A percentile compares a stretch with the other conserved stretches of the same genome.
Conservation (phyloP, 306 rosid species). For the Lathyrus oleraceus region DNA sequence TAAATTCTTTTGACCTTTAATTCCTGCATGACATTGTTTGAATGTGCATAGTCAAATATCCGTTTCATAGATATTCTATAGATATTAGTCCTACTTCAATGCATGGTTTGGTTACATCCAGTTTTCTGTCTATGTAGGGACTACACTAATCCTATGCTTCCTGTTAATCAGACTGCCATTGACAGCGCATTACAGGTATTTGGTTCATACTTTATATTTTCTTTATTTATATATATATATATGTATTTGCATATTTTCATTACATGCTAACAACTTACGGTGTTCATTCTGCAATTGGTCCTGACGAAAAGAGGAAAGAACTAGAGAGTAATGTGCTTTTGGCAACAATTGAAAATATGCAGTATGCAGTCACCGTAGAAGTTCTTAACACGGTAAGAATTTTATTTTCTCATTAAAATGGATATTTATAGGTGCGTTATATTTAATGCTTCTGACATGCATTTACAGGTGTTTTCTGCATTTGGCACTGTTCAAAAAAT, state of each 20-base stretch:
- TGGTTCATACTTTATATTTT: slow-evolving; percentile 19
- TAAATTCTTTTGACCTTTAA: not conserved
- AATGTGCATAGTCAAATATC: not conserved
- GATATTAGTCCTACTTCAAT: slow-evolving; percentile 21
- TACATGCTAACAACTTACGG: slow-evolving; percentile 38
- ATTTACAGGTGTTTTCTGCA: slow-evolving; percentile 73
- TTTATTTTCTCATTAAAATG: not conserved
- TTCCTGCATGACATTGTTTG: slow-evolving; percentile 16
- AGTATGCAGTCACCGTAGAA: slow-evolving; percentile 87
- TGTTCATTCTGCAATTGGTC: slow-evolving; percentile 70
- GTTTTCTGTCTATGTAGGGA: slow-evolving; percentile 58
- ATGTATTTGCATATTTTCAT: slow-evolving; percentile 7
- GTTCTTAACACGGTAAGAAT: slow-evolving; percentile 74
- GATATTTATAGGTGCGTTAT: slow-evolving; percentile 24
- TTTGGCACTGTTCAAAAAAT: slow-evolving; percentile 76
- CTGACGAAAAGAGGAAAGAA: slow-evolving; percentile 89
- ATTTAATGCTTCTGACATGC: slow-evolving; percentile 11
- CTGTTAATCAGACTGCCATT: slow-evolving; percentile 89
- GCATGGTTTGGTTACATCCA: slow-evolving; percentile 11
- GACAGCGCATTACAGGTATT: slow-evolving; percentile 75
- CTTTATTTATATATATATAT: not conserved
- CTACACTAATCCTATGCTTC: slow-evolving; percentile 92
- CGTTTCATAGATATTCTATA: not conserved
- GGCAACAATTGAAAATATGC: slow-evolving; percentile 93
- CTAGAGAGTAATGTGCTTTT: slow-evolving; percentile 85